These are phyloP conservation scores for Alectoria sarmentosa DNA, from an alignment of 495 filamentous ascomycete species.

Conservation along the genomic window DNA sequence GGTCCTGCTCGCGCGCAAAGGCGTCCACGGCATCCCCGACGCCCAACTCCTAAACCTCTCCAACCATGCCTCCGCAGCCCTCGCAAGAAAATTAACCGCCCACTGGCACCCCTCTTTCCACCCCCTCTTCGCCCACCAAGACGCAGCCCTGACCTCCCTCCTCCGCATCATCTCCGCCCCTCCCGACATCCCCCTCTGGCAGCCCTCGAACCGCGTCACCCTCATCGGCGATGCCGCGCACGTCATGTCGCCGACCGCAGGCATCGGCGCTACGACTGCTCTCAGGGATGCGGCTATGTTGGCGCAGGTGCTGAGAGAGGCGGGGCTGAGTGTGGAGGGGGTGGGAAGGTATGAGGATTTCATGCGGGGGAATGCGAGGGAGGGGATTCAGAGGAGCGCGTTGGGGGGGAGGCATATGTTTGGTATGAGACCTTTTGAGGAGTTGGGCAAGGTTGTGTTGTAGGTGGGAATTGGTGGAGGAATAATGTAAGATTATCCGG, in stretches of 20 bases:
- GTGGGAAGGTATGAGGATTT: constrained; percentile 31
- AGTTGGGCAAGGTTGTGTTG: constrained; percentile 20
- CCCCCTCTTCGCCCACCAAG: constrained; percentile 34
- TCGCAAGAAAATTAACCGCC: constrained; percentile 26
- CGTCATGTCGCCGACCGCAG: constrained; percentile 55
- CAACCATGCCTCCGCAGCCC: constrained; percentile 25
- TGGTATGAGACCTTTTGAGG: constrained; percentile 27
- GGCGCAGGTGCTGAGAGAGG: constrained; percentile 28
- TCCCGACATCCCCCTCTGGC: constrained; percentile 34
- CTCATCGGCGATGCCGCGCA: constrained; percentile 56
- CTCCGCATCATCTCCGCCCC: constrained; percentile 35
- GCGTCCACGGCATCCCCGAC: constrained; percentile 23
- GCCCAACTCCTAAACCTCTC: constrained; percentile 24
- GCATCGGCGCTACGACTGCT: constrained; percentile 53
- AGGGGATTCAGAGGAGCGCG: constrained; percentile 28
- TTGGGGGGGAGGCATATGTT: constrained; percentile 29
- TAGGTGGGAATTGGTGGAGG: too few species aligned
- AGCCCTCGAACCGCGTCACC: constrained; percentile 41
- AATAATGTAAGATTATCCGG: too few species aligned
- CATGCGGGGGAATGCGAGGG: constrained; percentile 29
- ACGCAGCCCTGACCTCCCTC: constrained; percentile 29
- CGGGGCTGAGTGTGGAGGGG: constrained; percentile 27
- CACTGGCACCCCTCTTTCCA: constrained; percentile 33
- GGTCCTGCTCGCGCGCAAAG: constrained; percentile 30
- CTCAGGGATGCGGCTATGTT: constrained; percentile 37